Conservation (phyloP, 495 filamentous ascomycete species). For the Podospora conica region DNA sequence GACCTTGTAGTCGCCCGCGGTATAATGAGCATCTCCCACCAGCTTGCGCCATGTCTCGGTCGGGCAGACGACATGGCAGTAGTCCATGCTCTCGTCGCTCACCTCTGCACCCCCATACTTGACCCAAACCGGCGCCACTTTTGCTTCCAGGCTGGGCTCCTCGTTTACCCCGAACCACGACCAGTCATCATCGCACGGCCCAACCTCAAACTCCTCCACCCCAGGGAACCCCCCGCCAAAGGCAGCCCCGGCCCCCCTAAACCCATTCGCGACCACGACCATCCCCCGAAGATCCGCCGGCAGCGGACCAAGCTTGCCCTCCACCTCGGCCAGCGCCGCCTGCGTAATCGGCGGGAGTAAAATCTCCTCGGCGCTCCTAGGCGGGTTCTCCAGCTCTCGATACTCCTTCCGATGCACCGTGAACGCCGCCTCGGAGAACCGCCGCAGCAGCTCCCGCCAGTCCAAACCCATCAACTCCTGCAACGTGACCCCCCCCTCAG, state of each 20-base stretch:
- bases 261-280: background rate
- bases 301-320: background rate
- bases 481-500: no score
- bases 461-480: background rate
- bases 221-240: background rate
- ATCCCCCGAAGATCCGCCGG: background rate
- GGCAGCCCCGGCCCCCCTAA: background rate
- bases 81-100: background rate
- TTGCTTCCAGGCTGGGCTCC: background rate
- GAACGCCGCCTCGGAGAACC: conserved; percentile 4
- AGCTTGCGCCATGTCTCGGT: background rate
- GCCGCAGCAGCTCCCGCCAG: background rate
- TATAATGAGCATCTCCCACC: background rate
- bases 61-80: background rate
- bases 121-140: background rate
- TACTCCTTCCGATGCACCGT: background rate
- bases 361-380: background rate
- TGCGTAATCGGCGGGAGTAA: conserved; percentile 1
- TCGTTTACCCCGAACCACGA: background rate
- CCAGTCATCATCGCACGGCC: background rate
- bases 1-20: background rate
- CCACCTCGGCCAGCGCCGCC: background rate
- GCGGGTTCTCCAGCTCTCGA: background rate
- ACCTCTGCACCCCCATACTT: background rate
- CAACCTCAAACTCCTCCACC: background rate